These are phyloP conservation scores for Pichia cephalocereana DNA, from an alignment of 805 yeast species.

Conservation along the genomic window DNA sequence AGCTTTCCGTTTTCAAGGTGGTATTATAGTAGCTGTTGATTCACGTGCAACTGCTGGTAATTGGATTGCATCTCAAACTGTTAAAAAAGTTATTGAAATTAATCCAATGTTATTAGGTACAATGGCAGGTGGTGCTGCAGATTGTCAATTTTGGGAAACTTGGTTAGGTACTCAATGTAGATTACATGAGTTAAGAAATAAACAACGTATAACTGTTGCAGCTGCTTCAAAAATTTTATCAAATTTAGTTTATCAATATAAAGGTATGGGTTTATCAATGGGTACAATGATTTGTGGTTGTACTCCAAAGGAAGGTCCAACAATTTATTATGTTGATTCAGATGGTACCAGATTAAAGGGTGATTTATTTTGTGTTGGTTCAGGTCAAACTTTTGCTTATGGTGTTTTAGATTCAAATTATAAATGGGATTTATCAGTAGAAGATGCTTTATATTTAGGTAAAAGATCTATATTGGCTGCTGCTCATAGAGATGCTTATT, in stretches of 20 bases:
- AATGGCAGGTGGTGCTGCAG: conserved; percentile 99
- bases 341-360: conserved; percentile 96
- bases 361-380: conserved; percentile 93
- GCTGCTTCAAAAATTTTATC: conserved; percentile 93
- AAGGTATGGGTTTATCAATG: conserved; percentile 98
- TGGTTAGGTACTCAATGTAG: conserved; percentile 98
- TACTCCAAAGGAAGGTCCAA: conserved; percentile 91
- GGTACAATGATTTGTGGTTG: conserved; percentile 99
- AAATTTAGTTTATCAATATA: conserved; percentile 84
- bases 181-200: conserved; percentile 86
- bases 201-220: conserved; percentile 90
- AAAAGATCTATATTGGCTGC: conserved; percentile 96
- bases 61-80: conserved; percentile 98
- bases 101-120: conserved; percentile 94
- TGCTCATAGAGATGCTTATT: conserved; percentile 95
- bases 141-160: conserved; percentile 98
- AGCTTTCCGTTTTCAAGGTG: conserved; percentile 93
- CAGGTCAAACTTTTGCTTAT: conserved; percentile 98
- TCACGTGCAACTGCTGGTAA: conserved; percentile 97
- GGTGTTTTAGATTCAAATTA: conserved; percentile 94
- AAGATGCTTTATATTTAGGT: conserved; percentile 90
- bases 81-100: conserved; percentile 93
- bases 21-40: conserved; percentile 93
- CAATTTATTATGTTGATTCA: conserved; percentile 91
- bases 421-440: conserved; percentile 84